A percentile compares a stretch with the other conserved stretches of the same genome.
Evolutionary conservation across 345 rosid genomes (phyloP).

Genomic region (Lepidium africanum): DNA sequence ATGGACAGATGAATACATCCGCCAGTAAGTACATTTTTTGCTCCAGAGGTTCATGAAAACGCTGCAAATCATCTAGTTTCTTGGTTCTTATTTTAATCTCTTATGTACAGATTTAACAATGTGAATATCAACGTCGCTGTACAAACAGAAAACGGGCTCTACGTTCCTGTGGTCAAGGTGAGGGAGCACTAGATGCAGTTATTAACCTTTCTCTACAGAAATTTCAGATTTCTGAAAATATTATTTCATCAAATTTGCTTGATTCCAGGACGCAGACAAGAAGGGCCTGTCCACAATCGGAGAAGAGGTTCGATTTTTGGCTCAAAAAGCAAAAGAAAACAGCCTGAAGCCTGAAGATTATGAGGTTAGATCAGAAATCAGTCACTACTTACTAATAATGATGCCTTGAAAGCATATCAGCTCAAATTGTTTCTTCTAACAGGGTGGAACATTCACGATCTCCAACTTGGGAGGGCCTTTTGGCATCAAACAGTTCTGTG

Average conservation of each 20-base stretch:
- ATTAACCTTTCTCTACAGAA: not conserved
- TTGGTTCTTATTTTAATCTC: slow-evolving; percentile 2
- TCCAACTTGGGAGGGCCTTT: slow-evolving; percentile 99
- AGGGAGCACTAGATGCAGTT: slow-evolving; percentile 2
- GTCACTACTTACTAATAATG: not conserved
- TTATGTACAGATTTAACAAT: slow-evolving; percentile 49
- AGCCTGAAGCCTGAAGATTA: slow-evolving; percentile 88
- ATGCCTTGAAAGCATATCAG: not conserved
- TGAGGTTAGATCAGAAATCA: slow-evolving; percentile 40
- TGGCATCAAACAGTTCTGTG: slow-evolving; percentile 90
- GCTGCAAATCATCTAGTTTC: not conserved
- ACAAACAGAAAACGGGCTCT: slow-evolving; percentile 90
- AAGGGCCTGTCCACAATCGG: slow-evolving; percentile 74
- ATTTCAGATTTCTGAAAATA: not conserved
- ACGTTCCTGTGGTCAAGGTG: slow-evolving; percentile 81
- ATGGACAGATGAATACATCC: slow-evolving; percentile 88
- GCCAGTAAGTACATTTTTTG: slow-evolving; percentile 59
- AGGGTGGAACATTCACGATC: slow-evolving; percentile 97
- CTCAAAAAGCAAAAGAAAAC: slow-evolving; percentile 78
- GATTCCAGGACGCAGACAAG: slow-evolving; percentile 71
- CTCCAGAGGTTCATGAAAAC: not conserved
- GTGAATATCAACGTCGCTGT: slow-evolving; percentile 83
- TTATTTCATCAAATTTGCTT: slow-evolving; percentile 1
- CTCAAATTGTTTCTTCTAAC: slow-evolving; percentile 17
- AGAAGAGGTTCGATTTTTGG: slow-evolving; percentile 69